Evolutionary conservation across 2,329 filamentous ascomycete genomes (phyloP).

Genomic region (Blastomyces emzantsi): DNA sequence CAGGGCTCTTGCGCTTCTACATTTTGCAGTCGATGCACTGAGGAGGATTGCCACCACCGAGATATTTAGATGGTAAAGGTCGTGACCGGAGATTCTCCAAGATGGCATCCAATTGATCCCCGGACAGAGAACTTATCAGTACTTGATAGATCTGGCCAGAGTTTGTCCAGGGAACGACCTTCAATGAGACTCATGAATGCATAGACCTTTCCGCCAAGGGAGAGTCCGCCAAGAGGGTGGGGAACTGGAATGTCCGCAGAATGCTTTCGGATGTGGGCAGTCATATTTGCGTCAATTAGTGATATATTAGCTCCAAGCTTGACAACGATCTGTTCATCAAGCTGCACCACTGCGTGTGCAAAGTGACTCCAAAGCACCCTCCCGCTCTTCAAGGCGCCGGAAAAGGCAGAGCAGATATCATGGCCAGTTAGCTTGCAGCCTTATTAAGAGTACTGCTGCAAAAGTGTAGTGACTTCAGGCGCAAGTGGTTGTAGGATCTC

Average conservation of each 20-base stretch:
- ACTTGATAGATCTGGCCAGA: slow-evolving; percentile 10
- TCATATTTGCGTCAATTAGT: slow-evolving; percentile 7
- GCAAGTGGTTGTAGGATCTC: slow-evolving; percentile 12
- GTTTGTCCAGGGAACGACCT: slow-evolving; percentile 9
- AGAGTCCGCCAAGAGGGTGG: slow-evolving; percentile 6
- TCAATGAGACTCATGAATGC: slow-evolving; percentile 9
- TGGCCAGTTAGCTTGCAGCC: not conserved
- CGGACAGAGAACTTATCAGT: slow-evolving; percentile 7
- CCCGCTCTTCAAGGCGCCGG: slow-evolving; percentile 7
- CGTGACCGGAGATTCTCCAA: slow-evolving; percentile 9
- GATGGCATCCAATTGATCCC: slow-evolving; percentile 10
- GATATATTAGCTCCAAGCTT: slow-evolving; percentile 10
- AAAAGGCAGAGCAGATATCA: slow-evolving; percentile 7
- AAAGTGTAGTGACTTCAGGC: slow-evolving; percentile 13
- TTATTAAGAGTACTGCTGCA: slow-evolving; percentile 9
- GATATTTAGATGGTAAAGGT: slow-evolving; percentile 9
- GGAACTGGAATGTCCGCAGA: slow-evolving; percentile 9
- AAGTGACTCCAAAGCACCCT: slow-evolving; percentile 11
- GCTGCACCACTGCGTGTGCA: slow-evolving; percentile 11
- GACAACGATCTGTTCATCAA: slow-evolving; percentile 12
- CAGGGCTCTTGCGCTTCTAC: slow-evolving; percentile 15
- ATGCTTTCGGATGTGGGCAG: slow-evolving; percentile 7
- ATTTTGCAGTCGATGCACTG: slow-evolving; percentile 13
- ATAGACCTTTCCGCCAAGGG: slow-evolving; percentile 7
- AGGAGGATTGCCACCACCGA: slow-evolving; percentile 12